Conservation (phyloP, 2,329 filamentous ascomycete species). For the Rhinocladiella mackenziei region DNA sequence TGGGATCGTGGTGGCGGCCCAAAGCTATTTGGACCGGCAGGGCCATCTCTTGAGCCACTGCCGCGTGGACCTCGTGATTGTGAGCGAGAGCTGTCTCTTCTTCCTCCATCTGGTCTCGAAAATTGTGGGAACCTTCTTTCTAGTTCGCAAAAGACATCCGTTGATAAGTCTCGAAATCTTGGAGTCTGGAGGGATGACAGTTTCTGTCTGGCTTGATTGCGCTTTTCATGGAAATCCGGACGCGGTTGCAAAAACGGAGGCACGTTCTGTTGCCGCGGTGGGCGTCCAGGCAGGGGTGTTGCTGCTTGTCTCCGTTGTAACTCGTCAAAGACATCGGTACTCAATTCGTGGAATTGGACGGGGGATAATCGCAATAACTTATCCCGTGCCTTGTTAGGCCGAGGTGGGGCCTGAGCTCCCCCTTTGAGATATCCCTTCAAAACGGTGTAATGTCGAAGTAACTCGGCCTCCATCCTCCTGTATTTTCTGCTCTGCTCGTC, state of each 20-base stretch:
- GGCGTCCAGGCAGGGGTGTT: constrained; percentile 39
- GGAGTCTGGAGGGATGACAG: constrained; percentile 82
- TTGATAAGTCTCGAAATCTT: constrained; percentile 85
- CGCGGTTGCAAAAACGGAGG: constrained; percentile 79
- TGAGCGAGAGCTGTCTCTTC: constrained; percentile 63
- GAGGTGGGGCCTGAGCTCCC: constrained; percentile 23
- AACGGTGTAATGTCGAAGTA: constrained; percentile 76
- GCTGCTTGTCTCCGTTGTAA: constrained; percentile 77
- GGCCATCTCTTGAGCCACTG: constrained; percentile 49
- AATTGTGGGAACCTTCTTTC: constrained; percentile 87
- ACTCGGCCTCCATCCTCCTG: constrained; percentile 60
- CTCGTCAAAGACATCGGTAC: constrained; percentile 96
- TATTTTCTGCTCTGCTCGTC: constrained; percentile 62
- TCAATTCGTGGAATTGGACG: constrained; percentile 94
- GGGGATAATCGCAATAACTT: constrained; percentile 85
- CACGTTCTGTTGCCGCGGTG: constrained; percentile 43
- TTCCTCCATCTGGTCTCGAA: constrained; percentile 62
- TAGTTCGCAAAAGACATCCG: constrained; percentile 92
- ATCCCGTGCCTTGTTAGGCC: constrained; percentile 82
- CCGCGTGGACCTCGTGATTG: constrained; percentile 57
- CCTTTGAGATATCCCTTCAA: constrained; percentile 69
- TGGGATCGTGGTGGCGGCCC: constrained; percentile 30
- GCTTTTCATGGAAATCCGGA: constrained; percentile 87
- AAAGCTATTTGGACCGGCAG: constrained; percentile 33
- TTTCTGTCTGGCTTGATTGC: constrained; percentile 95